These are phyloP conservation scores for Dictyostelium gargantuum DNA, from an alignment of 208 protist species.

Conservation along the genomic window DNA sequence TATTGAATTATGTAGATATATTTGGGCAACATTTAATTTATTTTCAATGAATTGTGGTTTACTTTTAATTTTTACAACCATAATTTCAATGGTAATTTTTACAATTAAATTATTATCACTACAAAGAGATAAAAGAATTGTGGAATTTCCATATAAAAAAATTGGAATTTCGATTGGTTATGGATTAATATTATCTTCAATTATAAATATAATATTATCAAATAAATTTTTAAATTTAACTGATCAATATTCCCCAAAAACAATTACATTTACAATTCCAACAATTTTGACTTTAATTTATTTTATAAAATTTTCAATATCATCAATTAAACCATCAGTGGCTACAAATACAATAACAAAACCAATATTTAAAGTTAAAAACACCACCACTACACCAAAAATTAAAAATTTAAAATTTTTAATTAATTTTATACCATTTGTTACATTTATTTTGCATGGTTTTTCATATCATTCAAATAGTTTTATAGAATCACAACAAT, in stretches of 20 bases:
- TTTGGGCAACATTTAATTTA: conserved; percentile 76
- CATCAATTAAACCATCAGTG: neutral
- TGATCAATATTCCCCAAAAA: neutral
- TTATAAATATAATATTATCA: neutral
- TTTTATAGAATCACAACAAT: conserved; percentile 72
- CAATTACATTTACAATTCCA: neutral
- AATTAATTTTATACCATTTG: neutral
- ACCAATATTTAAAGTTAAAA: too few species aligned
- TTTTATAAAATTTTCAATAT: neutral
- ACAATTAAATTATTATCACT: neutral
- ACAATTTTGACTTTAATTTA: neutral
- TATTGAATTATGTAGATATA: conserved; percentile 60
- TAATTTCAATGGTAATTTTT: neutral
- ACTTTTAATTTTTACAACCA: neutral
- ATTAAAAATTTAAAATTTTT: too few species aligned
- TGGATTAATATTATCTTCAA: neutral
- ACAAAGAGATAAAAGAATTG: neutral
- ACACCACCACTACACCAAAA: too few species aligned
- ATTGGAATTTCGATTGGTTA: neutral
- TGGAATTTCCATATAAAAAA: neutral
- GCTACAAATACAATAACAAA: neutral
- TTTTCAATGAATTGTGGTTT: conserved; percentile 54
- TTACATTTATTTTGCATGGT: conserved; percentile 46
- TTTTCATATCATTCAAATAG: conserved; percentile 66
- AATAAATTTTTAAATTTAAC: neutral